A percentile compares a stretch with the other conserved stretches of the same genome.
Conservation (phyloP, 805 yeast species). For the Sugiyamaella mastotermitis region DNA sequence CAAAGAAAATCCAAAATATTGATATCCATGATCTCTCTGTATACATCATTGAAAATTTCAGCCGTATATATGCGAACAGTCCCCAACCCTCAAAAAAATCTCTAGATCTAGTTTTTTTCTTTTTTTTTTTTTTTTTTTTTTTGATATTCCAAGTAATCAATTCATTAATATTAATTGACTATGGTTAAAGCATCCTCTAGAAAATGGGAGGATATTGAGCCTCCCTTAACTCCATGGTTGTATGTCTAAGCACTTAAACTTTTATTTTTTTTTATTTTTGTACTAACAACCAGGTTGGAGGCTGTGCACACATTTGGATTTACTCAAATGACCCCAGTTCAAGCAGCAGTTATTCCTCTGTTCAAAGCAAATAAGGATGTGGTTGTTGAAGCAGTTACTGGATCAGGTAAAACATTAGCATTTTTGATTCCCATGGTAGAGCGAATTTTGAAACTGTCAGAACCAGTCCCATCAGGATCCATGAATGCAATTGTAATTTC, state of each 20-base stretch:
- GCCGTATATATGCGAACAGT: too few relatives aligned
- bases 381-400: slow-evolving; percentile 95
- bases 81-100: too few relatives aligned
- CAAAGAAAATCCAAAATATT: too few relatives aligned
- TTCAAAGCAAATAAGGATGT: slow-evolving; percentile 84
- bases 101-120: too few relatives aligned
- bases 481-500: slow-evolving; percentile 68
- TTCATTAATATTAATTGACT: too few relatives aligned
- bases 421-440: slow-evolving; percentile 79
- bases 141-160: too few relatives aligned
- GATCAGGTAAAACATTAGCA: slow-evolving; percentile 96
- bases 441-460: slow-evolving; percentile 39
- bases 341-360: slow-evolving; percentile 88
- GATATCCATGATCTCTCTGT: too few relatives aligned
- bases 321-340: slow-evolving; percentile 89
- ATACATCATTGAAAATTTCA: too few relatives aligned
- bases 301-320: slow-evolving; percentile 75
- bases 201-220: slow-evolving; percentile 54
- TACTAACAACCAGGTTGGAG: too few relatives aligned
- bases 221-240: slow-evolving; percentile 63
- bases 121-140: too few relatives aligned
- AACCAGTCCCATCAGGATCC: slow-evolving; percentile 45
- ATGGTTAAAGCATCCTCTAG: slow-evolving; percentile 39
- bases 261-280: slow-evolving; percentile 5
- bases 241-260: slow-evolving; percentile 9